Base-by-base conservation (phyloP, 306 rosid species). In the Ceratonia siliqua region DNA sequence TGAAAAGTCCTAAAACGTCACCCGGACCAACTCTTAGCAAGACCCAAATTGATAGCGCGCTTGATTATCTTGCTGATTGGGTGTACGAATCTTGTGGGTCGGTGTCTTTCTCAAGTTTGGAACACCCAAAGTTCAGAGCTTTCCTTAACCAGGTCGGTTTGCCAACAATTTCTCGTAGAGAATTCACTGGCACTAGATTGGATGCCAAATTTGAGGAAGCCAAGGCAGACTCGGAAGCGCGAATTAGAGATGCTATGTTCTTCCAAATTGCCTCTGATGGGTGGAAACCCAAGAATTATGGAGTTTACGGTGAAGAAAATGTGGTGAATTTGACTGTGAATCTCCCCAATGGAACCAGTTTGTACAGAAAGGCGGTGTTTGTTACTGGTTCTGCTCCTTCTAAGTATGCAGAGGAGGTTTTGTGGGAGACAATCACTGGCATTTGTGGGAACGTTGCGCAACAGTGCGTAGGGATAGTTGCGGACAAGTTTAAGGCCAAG, bases 381-480 rank as follows among this genome's bases (percentile, higher is more conserved):
- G 84, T 91, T 5, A 61, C 83, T 7, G 91, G 91, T 30, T 84
- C 90, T 39, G 94, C 83, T 41, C 96, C 96, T 57, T 87, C 97
- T 0, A 78, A 82, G 21, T 94, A 89, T 76, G 97, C 98, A 1
- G 94, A 94, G 82, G 97, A 94, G 62, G 85, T 94, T 45, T 64
- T 91, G 72, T 86, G 89, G 97, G 98, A 94, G 86, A 91, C 97
- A 25, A 63, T 94, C n/a, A 83, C 85, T 50, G 90, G 92, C 86
- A 88, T 94, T 83, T 85, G 96, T 65, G 97, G 94, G 80, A 85
- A 83, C 80, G 82, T 27, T 2, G 89, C 71, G 71, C 92, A 91
- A 17, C 88, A 88, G 62, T 94, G 98, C 82, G 98, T 88, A 58
- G 98, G 98, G 58, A 89, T 94, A 27, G 97, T 94, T 55, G 92